phyloP scores from a whole-genome alignment of 192 early-diverging fungal species.

The Rhizoclosmatium globosum region DNA sequence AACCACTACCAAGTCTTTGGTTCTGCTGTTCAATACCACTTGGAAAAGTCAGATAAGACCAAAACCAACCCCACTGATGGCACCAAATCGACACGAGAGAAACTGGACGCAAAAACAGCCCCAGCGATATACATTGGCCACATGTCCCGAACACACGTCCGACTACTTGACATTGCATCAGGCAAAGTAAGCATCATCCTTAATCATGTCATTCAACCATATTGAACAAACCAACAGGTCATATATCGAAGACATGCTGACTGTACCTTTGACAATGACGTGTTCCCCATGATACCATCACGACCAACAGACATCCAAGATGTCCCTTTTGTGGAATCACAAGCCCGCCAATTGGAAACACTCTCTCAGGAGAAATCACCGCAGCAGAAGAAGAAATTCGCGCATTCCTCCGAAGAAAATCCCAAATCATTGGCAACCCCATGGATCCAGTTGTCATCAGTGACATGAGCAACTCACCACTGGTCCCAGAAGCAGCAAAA shows the following conservation, averaged over 20 bases:
- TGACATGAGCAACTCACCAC: neutral
- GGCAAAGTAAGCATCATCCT: neutral
- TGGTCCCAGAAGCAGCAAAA: neutral
- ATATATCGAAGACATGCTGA: neutral
- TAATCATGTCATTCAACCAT: too few species aligned
- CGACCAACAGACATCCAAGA: neutral
- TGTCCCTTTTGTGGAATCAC: neutral
- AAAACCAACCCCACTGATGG: neutral
- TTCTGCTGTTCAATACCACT: neutral
- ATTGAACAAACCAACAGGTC: too few species aligned
- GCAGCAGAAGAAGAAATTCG: neutral
- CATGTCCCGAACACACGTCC: neutral
- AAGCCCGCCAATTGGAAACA: neutral
- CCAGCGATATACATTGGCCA: neutral
- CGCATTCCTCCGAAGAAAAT: too few species aligned
- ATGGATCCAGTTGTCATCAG: too few species aligned
- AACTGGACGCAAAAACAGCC: neutral
- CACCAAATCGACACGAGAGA: neutral
- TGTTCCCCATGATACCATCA: neutral
- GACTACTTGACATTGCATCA: neutral
- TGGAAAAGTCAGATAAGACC: neutral
- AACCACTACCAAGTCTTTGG: neutral
- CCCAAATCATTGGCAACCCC: neutral
- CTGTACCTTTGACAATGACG: neutral
- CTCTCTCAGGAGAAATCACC: neutral